A percentile compares a stretch with the other conserved stretches of the same genome.
Evolutionary conservation across 2,329 filamentous ascomycete genomes (phyloP).

Genomic region (Colletotrichum simmondsii): DNA sequence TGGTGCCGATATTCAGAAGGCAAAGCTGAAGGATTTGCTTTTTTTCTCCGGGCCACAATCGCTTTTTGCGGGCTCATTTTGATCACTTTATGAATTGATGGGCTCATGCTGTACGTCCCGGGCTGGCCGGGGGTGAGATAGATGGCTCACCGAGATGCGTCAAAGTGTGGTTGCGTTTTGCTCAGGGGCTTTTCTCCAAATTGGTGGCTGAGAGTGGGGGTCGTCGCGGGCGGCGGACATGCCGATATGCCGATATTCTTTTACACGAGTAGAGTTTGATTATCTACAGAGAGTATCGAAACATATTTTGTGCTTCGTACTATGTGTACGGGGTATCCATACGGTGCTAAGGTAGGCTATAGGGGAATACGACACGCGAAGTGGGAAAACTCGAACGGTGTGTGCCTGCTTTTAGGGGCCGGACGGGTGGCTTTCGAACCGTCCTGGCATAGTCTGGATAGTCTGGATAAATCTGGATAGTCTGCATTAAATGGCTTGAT

Average conservation of each 20-base stretch:
- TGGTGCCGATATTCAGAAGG: background rate
- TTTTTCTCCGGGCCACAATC: background rate
- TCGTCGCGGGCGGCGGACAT: conserved; percentile 5
- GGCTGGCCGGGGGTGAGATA: conserved; percentile 5
- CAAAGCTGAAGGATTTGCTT: background rate
- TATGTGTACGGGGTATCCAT: background rate
- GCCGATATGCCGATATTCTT: conserved; percentile 25
- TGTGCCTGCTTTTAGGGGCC: background rate
- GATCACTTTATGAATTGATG: conserved; percentile 17
- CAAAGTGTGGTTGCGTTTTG: background rate
- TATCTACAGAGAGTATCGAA: background rate
- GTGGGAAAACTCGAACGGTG: background rate
- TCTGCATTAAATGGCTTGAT: background rate
- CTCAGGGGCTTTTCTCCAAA: background rate
- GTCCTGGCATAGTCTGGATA: background rate
- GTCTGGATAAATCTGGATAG: background rate
- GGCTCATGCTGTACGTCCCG: conserved; percentile 16
- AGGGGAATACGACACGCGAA: background rate
- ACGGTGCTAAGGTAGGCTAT: background rate
- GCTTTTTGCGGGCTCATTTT: conserved; percentile 2
- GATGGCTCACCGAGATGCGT: background rate
- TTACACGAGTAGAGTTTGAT: background rate
- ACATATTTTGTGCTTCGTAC: background rate
- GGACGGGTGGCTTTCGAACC: background rate
- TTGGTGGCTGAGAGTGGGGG: conserved; percentile 6